A percentile compares a stretch with the other conserved stretches of the same genome.
These are phyloP conservation scores for Micractinium sp. DNA, from an alignment of 139 green algal species.

Conservation along the genomic window DNA sequence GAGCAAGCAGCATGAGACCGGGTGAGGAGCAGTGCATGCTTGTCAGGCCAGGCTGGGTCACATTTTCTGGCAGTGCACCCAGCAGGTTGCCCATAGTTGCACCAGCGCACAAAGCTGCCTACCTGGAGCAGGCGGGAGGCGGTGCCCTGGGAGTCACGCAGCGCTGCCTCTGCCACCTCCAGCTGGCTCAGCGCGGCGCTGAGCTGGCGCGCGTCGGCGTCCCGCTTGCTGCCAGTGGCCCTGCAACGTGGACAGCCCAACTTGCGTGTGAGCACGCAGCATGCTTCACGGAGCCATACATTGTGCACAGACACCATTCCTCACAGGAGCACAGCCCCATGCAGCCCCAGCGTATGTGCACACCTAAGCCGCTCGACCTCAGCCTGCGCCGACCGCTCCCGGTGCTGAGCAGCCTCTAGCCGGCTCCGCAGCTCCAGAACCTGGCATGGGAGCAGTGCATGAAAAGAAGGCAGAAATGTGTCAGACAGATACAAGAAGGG, in stretches of 20 bases:
- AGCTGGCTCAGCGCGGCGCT: constrained; percentile 17
- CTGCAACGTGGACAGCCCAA: neutral
- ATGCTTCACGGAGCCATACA: neutral
- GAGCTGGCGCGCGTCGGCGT: neutral
- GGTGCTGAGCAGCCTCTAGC: constrained; percentile 29
- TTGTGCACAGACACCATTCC: neutral
- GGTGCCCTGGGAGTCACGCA: constrained; percentile 31
- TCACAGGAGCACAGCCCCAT: neutral
- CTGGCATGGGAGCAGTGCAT: neutral
- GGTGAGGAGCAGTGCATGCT: too few species aligned
- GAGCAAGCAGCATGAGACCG: neutral
- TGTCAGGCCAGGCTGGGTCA: too few species aligned
- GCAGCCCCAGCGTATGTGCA: neutral
- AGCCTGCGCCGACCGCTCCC: constrained; percentile 5
- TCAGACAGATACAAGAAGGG: too few species aligned
- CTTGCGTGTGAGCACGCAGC: neutral
- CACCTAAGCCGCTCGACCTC: constrained; percentile 26
- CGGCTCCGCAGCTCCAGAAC: constrained; percentile 35
- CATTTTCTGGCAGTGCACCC: too few species aligned
- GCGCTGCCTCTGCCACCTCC: constrained; percentile 36
- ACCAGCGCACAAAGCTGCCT: too few species aligned
- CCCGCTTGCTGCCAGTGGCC: neutral
- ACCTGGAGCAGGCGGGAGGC: constrained; percentile 29
- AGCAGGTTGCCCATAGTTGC: too few species aligned
- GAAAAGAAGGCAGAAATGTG: neutral